Conservation (phyloP, 2,329 filamentous ascomycete genomes). For the Cytospora leucostoma region DNA sequence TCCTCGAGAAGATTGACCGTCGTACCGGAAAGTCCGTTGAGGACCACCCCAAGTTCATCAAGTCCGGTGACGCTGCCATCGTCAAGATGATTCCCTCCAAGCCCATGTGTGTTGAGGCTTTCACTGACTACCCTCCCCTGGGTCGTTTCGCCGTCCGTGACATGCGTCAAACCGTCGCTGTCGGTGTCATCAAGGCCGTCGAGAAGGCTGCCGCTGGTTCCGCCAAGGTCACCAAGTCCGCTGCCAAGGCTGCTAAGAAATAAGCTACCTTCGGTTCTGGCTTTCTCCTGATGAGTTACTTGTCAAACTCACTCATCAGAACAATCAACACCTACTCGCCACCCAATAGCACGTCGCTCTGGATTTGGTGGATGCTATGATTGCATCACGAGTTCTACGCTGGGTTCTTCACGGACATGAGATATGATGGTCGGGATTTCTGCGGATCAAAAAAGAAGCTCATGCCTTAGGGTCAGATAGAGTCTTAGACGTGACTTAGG, state of each 20-base stretch:
- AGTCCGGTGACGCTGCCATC: slow-evolving; percentile 99
- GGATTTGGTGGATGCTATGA: slow-evolving; percentile 31
- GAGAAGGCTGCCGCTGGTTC: slow-evolving; percentile 60
- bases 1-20: slow-evolving; percentile 99
- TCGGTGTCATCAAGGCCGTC: slow-evolving; percentile 92
- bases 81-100: slow-evolving; percentile 99
- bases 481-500: slow-evolving; percentile 38
- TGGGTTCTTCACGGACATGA: slow-evolving; percentile 37
- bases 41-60: slow-evolving; percentile 96
- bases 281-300: slow-evolving; percentile 22
- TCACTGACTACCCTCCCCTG: slow-evolving; percentile 99
- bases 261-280: slow-evolving; percentile 47
- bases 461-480: slow-evolving; percentile 40
- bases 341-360: slow-evolving; percentile 29
- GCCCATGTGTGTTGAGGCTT: slow-evolving; percentile 99
- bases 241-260: slow-evolving; percentile 75
- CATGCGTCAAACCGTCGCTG: slow-evolving; percentile 88
- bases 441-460: slow-evolving; percentile 37
- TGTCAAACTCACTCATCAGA: slow-evolving; percentile 25
- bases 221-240: slow-evolving; percentile 72
- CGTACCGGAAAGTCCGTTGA: slow-evolving; percentile 99
- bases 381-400: slow-evolving; percentile 33
- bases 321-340: slow-evolving; percentile 13
- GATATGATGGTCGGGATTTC: slow-evolving; percentile 37
- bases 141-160: slow-evolving; percentile 99